These are phyloP conservation scores for Sarcodon aspratus DNA, from an alignment of 768 basidiomycete genomes.

Conservation along the genomic window DNA sequence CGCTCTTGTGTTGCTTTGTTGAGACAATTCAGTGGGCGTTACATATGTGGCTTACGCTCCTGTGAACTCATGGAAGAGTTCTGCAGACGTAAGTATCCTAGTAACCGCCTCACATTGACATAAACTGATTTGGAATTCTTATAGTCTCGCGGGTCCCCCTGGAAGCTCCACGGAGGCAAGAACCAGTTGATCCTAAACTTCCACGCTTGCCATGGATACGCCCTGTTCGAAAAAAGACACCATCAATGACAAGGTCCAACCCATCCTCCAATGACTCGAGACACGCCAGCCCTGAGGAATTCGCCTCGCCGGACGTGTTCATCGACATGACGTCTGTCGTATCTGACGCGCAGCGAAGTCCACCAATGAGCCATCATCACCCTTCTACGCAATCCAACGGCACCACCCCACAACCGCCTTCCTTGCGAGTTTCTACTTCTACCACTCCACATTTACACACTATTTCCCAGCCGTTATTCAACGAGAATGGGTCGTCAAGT, in stretches of 20 bases:
- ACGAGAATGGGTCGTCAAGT: too few relatives aligned
- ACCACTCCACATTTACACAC: too few relatives aligned
- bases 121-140: slow-evolving; percentile 1
- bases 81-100: slow-evolving; percentile 70
- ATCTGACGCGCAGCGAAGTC: too few relatives aligned
- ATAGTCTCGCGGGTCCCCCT: slow-evolving; percentile 80
- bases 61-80: slow-evolving; percentile 95
- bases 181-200: slow-evolving; percentile 33
- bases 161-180: slow-evolving; percentile 47
- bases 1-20: slow-evolving; percentile 84
- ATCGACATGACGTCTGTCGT: too few relatives aligned
- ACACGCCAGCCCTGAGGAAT: too few relatives aligned
- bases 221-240: slow-evolving; percentile 71
- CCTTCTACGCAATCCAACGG: too few relatives aligned
- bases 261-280: too few relatives aligned
- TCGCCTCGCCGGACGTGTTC: too few relatives aligned
- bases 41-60: slow-evolving; percentile 83
- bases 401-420: too few relatives aligned
- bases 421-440: too few relatives aligned
- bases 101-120: not conserved
- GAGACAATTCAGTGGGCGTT: slow-evolving; percentile 80
- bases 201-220: slow-evolving; percentile 79
- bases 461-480: too few relatives aligned
- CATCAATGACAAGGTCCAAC: slow-evolving; percentile 31
- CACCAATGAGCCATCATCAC: too few relatives aligned